Evolutionary conservation across 2,329 filamentous ascomycete genomes (phyloP).

Genomic region (Elsinoe fawcettii): DNA sequence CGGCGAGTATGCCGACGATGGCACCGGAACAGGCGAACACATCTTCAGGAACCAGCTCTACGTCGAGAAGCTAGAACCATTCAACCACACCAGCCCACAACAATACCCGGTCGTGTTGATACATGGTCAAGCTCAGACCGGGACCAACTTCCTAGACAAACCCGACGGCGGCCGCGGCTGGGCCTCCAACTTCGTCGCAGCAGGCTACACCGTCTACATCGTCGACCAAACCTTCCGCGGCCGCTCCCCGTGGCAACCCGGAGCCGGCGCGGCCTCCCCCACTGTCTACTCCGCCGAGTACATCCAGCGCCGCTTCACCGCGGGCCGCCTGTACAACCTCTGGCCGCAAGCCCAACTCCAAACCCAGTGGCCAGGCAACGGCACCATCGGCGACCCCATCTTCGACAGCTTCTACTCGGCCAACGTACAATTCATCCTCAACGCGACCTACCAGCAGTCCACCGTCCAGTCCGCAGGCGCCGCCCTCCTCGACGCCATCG

Average conservation of each 20-base stretch:
- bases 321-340: constrained; percentile 29
- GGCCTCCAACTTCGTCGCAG: constrained; percentile 40
- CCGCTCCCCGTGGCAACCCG: constrained; percentile 21
- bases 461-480: constrained; percentile 34
- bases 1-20: constrained; percentile 21
- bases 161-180: constrained; percentile 42
- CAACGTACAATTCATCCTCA: constrained; percentile 33
- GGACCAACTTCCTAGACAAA: constrained; percentile 39
- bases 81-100: constrained; percentile 17
- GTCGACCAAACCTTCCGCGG: constrained; percentile 35
- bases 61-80: constrained; percentile 42
- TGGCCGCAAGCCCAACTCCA: constrained; percentile 39
- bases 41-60: constrained; percentile 43
- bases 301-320: constrained; percentile 31
- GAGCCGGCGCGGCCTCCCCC: not conserved
- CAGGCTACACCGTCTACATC: constrained; percentile 42
- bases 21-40: constrained; percentile 9
- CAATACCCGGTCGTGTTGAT: constrained; percentile 36
- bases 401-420: constrained; percentile 45
- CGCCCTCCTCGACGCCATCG: constrained; percentile 37
- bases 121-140: constrained; percentile 38
- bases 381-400: constrained; percentile 35
- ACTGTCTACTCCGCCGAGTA: constrained; percentile 21
- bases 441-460: constrained; percentile 26
- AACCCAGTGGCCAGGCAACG: constrained; percentile 37